A percentile compares a stretch with the other conserved stretches of the same genome.
Conservation (phyloP, 768 basidiomycete species). For the Boletus edulis region DNA sequence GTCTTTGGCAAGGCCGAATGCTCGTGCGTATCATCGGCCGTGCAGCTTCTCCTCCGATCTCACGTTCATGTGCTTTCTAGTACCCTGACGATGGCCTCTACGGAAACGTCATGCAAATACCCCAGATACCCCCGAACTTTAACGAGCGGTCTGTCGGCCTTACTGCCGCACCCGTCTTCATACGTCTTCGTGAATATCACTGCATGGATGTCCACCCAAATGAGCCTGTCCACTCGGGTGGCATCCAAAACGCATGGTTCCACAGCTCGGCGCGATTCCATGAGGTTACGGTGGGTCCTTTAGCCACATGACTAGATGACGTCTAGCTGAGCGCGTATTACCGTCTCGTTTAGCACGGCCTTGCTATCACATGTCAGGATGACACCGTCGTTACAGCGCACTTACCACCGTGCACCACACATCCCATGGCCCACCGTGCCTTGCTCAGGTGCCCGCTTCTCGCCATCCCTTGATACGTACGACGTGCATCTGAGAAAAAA, state of each 20-base stretch:
- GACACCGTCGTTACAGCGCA: no score
- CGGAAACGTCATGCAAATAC: conserved; percentile 14
- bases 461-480: no score
- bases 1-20: conserved; percentile 63
- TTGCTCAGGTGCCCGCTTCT: no score
- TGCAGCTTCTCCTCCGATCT: neutral
- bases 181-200: conserved; percentile 57
- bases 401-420: no score
- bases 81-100: conserved; percentile 20
- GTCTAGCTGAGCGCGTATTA: neutral
- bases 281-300: conserved; percentile 26
- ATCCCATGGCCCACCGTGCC: no score
- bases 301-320: neutral
- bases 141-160: conserved; percentile 36
- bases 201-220: conserved; percentile 40
- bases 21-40: conserved; percentile 42
- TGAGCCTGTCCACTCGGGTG: conserved; percentile 32
- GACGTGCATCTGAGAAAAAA: no score
- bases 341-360: conserved; percentile 15
- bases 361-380: conserved; percentile 23
- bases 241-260: conserved; percentile 44
- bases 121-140: conserved; percentile 28
- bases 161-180: conserved; percentile 50
- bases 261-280: conserved; percentile 16
- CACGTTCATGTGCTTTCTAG: conserved; percentile 3